Conservation (phyloP, 805 yeast genomes). For the Wickerhamomyces tratensis region DNA sequence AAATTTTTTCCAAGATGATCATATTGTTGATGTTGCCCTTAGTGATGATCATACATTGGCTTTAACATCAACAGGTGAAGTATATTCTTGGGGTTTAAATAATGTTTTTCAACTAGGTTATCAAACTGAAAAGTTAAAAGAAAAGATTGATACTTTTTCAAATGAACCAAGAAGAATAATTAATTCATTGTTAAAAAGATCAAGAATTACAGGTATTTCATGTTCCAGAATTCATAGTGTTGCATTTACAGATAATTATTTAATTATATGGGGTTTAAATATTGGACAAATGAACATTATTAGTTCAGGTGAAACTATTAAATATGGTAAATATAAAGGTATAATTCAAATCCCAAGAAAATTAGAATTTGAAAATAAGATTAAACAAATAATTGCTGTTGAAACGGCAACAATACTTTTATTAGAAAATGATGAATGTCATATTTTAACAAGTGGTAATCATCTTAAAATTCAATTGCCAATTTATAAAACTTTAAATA, state of each 20-base stretch:
- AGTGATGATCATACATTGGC: constrained; percentile 65
- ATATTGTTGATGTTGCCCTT: constrained; percentile 30
- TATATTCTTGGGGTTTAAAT: constrained; percentile 78
- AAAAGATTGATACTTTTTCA: constrained; percentile 15
- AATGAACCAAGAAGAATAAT: constrained; percentile 19
- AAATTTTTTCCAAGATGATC: constrained; percentile 24
- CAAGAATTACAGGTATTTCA: constrained; percentile 19
- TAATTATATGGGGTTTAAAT: constrained; percentile 70
- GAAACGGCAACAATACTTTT: constrained; percentile 65
- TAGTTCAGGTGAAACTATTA: constrained; percentile 20
- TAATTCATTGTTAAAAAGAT: constrained; percentile 17
- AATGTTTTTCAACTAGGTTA: constrained; percentile 59
- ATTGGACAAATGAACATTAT: constrained; percentile 71
- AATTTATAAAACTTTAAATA: constrained; percentile 19
- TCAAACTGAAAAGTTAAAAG: constrained; percentile 19
- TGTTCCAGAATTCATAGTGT: constrained; percentile 67
- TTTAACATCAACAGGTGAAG: constrained; percentile 38
- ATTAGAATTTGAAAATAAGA: constrained; percentile 26
- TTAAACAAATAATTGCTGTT: constrained; percentile 50
- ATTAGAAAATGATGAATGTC: constrained; percentile 47
- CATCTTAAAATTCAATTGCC: constrained; percentile 41
- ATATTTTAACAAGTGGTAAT: constrained; percentile 47
- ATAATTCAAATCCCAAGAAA: constrained; percentile 29
- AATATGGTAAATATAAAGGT: constrained; percentile 25
- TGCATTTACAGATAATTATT: constrained; percentile 37